Percentiles rank a stretch among this genome's conserved stretches.
These are phyloP conservation scores for Chenopodium formosanum DNA, from an alignment of 148 eudicot genomes.

Conservation along the genomic window DNA sequence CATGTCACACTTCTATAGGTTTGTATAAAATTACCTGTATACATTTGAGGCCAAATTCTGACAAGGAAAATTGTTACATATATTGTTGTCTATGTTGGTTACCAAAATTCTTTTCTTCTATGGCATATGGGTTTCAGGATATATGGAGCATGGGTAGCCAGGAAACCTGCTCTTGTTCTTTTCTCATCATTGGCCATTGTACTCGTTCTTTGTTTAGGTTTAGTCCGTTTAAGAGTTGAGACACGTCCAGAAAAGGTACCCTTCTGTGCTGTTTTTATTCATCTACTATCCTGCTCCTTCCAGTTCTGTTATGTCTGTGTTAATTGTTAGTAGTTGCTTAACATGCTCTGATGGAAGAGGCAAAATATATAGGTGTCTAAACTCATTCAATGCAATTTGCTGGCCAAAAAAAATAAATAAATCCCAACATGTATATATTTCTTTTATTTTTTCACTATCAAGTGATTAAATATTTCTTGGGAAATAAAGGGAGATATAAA, in stretches of 20 bases:
- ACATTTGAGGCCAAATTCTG: constrained; percentile 10
- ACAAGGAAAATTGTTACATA: constrained; percentile 9
- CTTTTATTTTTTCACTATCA: background rate
- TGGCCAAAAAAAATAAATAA: background rate
- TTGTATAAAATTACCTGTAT: constrained; percentile 15
- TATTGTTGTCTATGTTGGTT: constrained; percentile 5
- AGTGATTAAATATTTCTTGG: background rate
- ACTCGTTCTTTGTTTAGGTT: constrained; percentile 75
- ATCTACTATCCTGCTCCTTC: constrained; percentile 1
- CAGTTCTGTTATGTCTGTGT: background rate
- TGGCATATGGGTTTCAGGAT: constrained; percentile 50
- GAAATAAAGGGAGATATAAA: background rate
- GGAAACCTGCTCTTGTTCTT: constrained; percentile 75
- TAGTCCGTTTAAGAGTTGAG: constrained; percentile 87
- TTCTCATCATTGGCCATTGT: constrained; percentile 66
- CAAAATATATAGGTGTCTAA: background rate
- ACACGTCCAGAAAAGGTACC: constrained; percentile 97
- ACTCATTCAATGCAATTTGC: background rate
- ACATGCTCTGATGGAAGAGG: background rate
- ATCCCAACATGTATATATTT: too few species aligned
- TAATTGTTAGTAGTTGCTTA: constrained; percentile 5
- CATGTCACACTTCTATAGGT: constrained; percentile 93
- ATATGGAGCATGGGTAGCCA: constrained; percentile 93
- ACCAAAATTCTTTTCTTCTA: background rate
- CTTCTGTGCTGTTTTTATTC: constrained; percentile 13